Evolutionary conservation across 2,329 filamentous ascomycete species (phyloP).

Genomic region (Penicillium sp.): DNA sequence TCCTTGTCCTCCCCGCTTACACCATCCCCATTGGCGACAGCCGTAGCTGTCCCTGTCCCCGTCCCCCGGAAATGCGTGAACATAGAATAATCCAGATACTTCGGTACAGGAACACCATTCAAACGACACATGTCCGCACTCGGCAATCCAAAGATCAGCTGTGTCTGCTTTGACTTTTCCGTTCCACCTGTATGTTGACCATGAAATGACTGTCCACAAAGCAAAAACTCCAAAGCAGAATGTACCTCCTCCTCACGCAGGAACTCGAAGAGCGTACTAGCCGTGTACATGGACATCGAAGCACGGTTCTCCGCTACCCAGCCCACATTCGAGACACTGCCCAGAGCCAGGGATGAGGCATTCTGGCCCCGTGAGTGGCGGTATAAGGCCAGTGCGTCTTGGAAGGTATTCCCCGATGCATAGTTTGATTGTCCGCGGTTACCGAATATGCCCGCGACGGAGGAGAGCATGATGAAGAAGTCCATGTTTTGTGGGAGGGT

Average conservation of each 20-base stretch:
- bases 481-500: constrained; percentile 32
- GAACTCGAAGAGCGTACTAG: constrained; percentile 19
- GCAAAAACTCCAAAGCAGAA: constrained; percentile 14
- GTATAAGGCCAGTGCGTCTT: constrained; percentile 36
- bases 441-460: constrained; percentile 44
- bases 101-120: constrained; percentile 19
- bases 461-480: constrained; percentile 46
- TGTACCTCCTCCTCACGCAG: constrained; percentile 27
- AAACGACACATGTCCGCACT: constrained; percentile 19
- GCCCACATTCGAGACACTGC: constrained; percentile 34
- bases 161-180: background rate
- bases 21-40: constrained; percentile 1
- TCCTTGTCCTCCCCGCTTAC: constrained; percentile 3
- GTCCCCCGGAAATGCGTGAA: constrained; percentile 27
- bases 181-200: background rate
- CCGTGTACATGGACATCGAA: constrained; percentile 12
- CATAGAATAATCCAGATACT: constrained; percentile 27
- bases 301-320: constrained; percentile 31
- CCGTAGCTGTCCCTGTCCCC: too few relatives aligned
- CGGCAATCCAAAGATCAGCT: constrained; percentile 20
- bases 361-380: constrained; percentile 22
- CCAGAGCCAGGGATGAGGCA: constrained; percentile 27
- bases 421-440: constrained; percentile 48
- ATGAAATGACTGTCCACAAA: constrained; percentile 16
- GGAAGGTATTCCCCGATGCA: constrained; percentile 39